Percentiles rank a stretch among this genome's conserved stretches.
Conservation (phyloP, 1,139 yeast genomes). For the Suhomyces chickasaworum region DNA sequence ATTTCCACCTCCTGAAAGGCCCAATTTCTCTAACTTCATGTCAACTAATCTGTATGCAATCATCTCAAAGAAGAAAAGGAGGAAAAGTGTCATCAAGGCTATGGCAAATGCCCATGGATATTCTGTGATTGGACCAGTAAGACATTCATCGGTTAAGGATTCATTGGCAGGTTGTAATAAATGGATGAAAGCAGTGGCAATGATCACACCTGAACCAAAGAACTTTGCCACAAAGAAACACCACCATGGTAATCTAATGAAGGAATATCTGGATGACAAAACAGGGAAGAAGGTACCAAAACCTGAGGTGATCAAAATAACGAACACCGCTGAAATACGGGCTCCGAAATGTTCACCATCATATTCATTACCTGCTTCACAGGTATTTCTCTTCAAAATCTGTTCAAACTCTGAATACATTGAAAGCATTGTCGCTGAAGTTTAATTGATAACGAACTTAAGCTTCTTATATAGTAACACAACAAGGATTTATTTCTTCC, state of each 20-base stretch:
- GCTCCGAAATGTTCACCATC: constrained; percentile 54
- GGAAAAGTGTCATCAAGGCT: constrained; percentile 55
- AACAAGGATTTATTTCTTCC: background rate
- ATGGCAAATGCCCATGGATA: constrained; percentile 71
- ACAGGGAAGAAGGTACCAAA: constrained; percentile 64
- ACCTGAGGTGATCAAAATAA: constrained; percentile 58
- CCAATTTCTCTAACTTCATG: constrained; percentile 28
- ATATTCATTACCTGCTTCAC: constrained; percentile 40
- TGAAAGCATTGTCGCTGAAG: constrained; percentile 1
- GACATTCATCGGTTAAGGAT: constrained; percentile 51
- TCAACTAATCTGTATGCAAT: constrained; percentile 55
- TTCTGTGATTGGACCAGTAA: constrained; percentile 54
- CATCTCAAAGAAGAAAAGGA: constrained; percentile 57
- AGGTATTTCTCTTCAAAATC: constrained; percentile 32
- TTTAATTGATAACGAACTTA: background rate
- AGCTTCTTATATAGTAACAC: background rate
- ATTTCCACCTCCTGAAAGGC: constrained; percentile 17
- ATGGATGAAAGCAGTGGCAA: constrained; percentile 88
- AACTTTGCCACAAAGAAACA: constrained; percentile 73
- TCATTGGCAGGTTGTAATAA: constrained; percentile 77
- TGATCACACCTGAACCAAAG: constrained; percentile 91
- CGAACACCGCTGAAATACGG: constrained; percentile 73
- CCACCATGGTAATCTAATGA: constrained; percentile 57
- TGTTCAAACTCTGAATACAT: constrained; percentile 1
- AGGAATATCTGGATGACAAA: constrained; percentile 55